Evolutionary conservation across 139 green algal genomes (phyloP).

Genomic region (Microglena sp.): DNA sequence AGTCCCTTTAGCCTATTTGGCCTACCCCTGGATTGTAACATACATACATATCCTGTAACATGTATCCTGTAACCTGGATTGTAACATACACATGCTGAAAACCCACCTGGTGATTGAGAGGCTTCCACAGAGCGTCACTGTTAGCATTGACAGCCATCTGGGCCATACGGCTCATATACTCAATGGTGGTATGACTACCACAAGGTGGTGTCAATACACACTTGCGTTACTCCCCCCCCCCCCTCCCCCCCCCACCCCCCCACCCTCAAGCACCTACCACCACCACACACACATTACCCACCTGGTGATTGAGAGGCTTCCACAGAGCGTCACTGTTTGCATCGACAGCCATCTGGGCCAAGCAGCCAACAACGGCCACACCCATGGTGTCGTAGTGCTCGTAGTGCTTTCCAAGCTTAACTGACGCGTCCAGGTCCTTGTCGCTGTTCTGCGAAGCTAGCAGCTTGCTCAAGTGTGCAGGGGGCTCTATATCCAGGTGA

Average conservation of each 20-base stretch:
- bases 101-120: slow-evolving; percentile 71
- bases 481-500: slow-evolving; percentile 23
- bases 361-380: slow-evolving; percentile 24
- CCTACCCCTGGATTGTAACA: no score
- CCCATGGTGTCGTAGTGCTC: slow-evolving; percentile 10
- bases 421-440: not conserved
- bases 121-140: slow-evolving; percentile 72
- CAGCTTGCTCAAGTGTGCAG: not conserved
- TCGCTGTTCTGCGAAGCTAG: slow-evolving; percentile 14
- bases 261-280: no score
- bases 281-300: no score
- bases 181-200: no score
- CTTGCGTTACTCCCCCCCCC: no score
- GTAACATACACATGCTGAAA: no score
- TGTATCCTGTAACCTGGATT: no score
- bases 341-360: slow-evolving; percentile 68
- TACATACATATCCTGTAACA: no score
- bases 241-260: no score
- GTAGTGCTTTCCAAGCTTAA: not conserved
- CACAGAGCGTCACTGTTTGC: slow-evolving; percentile 63
- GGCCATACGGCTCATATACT: no score
- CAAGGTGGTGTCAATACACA: no score
- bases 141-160: slow-evolving; percentile 64
- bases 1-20: no score
- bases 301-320: slow-evolving; percentile 75